Base-by-base conservation (phyloP, 2,329 filamentous ascomycete genomes). In the Talaromyces albobiverticillius region DNA sequence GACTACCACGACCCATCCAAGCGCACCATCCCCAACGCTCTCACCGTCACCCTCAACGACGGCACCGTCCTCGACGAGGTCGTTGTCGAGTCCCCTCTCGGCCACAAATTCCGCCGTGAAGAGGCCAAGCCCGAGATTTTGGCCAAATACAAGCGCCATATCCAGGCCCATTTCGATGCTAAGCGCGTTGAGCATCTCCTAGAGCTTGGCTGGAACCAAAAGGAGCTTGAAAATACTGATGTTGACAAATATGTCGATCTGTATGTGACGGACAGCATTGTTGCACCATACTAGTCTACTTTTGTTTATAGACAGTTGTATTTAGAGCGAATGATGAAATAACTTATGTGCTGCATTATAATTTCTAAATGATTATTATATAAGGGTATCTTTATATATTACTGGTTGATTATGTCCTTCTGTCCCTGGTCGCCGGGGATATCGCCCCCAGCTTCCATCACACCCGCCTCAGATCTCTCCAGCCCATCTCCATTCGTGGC, bases 121-220 rank as follows among this genome's bases (percentile, higher is more conserved):
- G 94, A 99, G 82, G 94, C 94, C 64, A 97, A 97, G 84, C 94
- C 94, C 56, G 89, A 95, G 76, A 96, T 99, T 64, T 78, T 97
- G 64, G 86, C 85, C 73, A 99, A 99, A 82, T 99, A 90, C 80
- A 88, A 92, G 86, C 86, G 89, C 71, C 94, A 99, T 76, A 79
- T 97, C 49, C 83, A 82, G 65, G 89, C 88, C 51, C 93, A 96
- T 79, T 95, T 88, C 74, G 79, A 84, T 57, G 81, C 89, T 70
- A 79, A 81, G 46, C 85, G 86, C 68, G 90, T 96, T 49, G 83
- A 93, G 76, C 81, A 94, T 77, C 81, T 99, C 52, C 82, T 96
- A 49, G 82, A 90, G 61, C 78, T 97, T 50, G 88, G 89, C 63
- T 83, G 87, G 73, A 84, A 96, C 71, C 76, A 80, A 56, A 82